phyloP scores from a whole-genome alignment of 2,329 filamentous ascomycete genomes.

The Boeremia exigua region DNA sequence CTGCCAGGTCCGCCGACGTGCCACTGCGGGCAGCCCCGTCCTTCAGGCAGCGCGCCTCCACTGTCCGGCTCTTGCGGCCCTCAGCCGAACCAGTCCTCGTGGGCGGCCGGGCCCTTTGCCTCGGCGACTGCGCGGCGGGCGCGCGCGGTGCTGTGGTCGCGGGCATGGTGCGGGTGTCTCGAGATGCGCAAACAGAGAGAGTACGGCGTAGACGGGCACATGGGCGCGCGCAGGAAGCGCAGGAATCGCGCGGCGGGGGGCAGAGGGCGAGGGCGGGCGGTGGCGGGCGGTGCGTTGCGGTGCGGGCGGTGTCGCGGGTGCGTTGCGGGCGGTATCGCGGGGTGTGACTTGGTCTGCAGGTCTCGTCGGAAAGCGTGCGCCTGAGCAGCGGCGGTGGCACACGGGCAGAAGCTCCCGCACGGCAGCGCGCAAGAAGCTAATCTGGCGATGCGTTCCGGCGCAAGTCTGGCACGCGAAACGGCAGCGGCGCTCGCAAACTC shows the following conservation, averaged over 20 bases:
- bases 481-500: constrained; percentile 9
- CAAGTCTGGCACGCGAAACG: constrained; percentile 9
- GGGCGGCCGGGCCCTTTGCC: constrained; percentile 42
- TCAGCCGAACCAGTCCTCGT: constrained; percentile 46
- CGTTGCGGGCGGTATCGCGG: constrained; percentile 5
- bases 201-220: constrained; percentile 46
- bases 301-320: constrained; percentile 2
- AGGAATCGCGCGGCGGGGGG: constrained; percentile 23
- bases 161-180: constrained; percentile 43
- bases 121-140: constrained; percentile 37
- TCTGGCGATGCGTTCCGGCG: constrained; percentile 24
- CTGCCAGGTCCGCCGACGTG: constrained; percentile 24
- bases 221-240: constrained; percentile 43
- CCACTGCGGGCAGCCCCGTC: constrained; percentile 22
- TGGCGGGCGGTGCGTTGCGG: constrained; percentile 1
- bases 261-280: not conserved
- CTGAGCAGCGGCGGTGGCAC: constrained; percentile 22
- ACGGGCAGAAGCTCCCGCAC: constrained; percentile 16
- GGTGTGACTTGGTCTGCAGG: constrained; percentile 30
- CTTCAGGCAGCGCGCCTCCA: constrained; percentile 8
- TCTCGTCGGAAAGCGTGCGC: constrained; percentile 23
- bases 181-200: constrained; percentile 46
- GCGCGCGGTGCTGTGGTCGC: constrained; percentile 42
- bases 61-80: constrained; percentile 22
- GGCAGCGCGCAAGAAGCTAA: constrained; percentile 16